Evolutionary conservation across 2,329 filamentous ascomycete genomes (phyloP), one percentile per base, ranked within the genome.

Genomic region (Aspergillus carbonarius): DNA sequence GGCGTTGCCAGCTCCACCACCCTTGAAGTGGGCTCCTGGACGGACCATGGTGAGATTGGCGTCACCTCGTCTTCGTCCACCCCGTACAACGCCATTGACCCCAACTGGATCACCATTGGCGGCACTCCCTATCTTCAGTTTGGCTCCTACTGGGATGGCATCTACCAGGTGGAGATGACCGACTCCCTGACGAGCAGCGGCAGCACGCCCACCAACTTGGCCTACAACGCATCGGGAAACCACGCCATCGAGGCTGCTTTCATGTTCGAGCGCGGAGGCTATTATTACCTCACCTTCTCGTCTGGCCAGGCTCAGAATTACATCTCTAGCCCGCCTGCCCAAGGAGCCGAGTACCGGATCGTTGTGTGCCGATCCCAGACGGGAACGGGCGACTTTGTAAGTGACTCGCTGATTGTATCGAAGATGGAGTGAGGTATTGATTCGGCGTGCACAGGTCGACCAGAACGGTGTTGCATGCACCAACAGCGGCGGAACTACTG

Each of bases 81-180:
- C 53, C 58, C 71, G 9, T 87, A 84, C 74, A 87, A 87, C 65
- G 81, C 83, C 53, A 87, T 91, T 66, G 89, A 87, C 66, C 74
- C 79, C 9, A 84, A 83, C 64, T 74, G 86, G 37, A 72, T 85
- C 61, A 66, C 73, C 27, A 77, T 75, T 10, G 74, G 72, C 54
- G 68, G 62, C 40, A 68, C 63, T 9, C 80, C 80, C 63, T 79
- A 80, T 58, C 73, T 87, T 63, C 84, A 80, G 60, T 91, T 89
- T 60, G 88, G 88, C 49, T 88, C 84, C n/a, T 91, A 89, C 80
- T 91, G 87, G 87, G 72, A 77, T 9, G 83, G 86, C 67, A 79
- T 90, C 58, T 88, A 83, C 77, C 83, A 85, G 68, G 83, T 85
- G 1, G 68, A 76, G 42, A 79, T 89, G 62, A 60, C 61, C 15